phyloP scores from a whole-genome alignment of 2,329 filamentous ascomycete species.

The Alternaria sp. region DNA sequence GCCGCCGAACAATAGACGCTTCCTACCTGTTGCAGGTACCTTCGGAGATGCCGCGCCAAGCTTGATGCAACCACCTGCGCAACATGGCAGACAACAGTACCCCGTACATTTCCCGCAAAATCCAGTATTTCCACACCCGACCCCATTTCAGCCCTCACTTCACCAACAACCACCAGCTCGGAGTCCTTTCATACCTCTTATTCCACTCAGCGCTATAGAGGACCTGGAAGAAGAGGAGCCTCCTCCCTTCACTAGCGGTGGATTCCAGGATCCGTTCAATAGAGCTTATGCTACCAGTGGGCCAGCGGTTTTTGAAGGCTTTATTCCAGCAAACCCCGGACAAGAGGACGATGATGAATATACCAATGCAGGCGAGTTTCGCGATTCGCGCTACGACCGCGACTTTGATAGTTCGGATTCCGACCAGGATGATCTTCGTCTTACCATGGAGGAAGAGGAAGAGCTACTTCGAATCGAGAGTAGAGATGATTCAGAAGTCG shows the following conservation, averaged over 20 bases:
- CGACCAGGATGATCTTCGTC: constrained; percentile 41
- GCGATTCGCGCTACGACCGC: constrained; percentile 31
- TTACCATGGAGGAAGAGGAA: constrained; percentile 34
- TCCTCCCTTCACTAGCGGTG: constrained; percentile 24
- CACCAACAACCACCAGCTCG: constrained; percentile 22
- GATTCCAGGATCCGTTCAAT: constrained; percentile 35
- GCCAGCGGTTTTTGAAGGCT: constrained; percentile 52
- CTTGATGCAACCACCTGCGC: constrained; percentile 19
- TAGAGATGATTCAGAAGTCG: constrained; percentile 44
- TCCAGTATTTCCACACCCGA: constrained; percentile 20
- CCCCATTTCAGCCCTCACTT: constrained; percentile 21
- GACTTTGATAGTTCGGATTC: constrained; percentile 38
- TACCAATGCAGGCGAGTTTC: constrained; percentile 32
- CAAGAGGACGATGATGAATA: constrained; percentile 48
- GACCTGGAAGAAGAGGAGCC: constrained; percentile 27
- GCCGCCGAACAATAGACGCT: constrained; percentile 29
- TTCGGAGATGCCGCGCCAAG: constrained; percentile 31
- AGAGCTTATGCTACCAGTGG: constrained; percentile 36
- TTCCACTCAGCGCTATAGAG: constrained; percentile 35
- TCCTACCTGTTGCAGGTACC: constrained; percentile 30
- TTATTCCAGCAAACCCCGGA: constrained; percentile 48
- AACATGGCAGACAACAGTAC: constrained; percentile 24
- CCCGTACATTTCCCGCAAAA: constrained; percentile 26
- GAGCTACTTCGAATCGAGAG: constrained; percentile 42
- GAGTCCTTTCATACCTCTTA: constrained; percentile 32